A percentile compares a stretch with the other conserved stretches of the same genome.
phyloP scores from a whole-genome alignment of 106 monocot species.

The Alisma plantagoaquatica region DNA sequence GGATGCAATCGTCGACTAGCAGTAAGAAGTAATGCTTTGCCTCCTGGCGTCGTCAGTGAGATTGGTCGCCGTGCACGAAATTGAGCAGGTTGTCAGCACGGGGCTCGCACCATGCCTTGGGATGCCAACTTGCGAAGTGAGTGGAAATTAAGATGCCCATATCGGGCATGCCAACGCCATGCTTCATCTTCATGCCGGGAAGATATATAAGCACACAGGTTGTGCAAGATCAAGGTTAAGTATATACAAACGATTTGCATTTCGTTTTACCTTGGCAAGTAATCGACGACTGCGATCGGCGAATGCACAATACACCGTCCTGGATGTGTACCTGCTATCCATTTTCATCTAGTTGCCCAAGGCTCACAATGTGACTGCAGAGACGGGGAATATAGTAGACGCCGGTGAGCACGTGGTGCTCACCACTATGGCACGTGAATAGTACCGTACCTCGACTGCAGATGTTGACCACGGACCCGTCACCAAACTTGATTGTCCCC shows the following conservation, averaged over 20 bases:
- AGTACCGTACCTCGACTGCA: neutral
- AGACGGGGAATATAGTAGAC: conserved; percentile 10
- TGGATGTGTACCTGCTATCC: conserved; percentile 1
- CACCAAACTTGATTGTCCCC: too few species aligned
- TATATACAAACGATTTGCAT: neutral
- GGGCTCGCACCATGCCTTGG: too few species aligned
- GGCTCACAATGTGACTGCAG: conserved; percentile 3
- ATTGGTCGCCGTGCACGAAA: too few species aligned
- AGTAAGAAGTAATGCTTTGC: too few species aligned
- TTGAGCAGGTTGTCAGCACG: neutral
- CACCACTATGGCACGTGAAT: conserved; percentile 5
- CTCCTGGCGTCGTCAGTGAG: too few species aligned
- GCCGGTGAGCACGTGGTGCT: conserved; percentile 2
- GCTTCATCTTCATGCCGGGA: too few species aligned
- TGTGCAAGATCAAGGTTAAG: neutral
- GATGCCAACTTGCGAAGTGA: too few species aligned
- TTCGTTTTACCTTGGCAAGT: conserved; percentile 2
- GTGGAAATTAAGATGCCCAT: too few species aligned
- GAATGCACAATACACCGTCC: neutral
- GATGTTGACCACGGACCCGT: too few species aligned
- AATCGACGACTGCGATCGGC: neutral
- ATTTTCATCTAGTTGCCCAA: conserved; percentile 3
- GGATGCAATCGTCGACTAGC: too few species aligned
- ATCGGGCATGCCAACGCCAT: too few species aligned
- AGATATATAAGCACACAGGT: conserved; percentile 2